These are phyloP conservation scores for Pseudogymnoascus pannorum DNA, from an alignment of 2,329 filamentous ascomycete genomes.

Conservation along the genomic window DNA sequence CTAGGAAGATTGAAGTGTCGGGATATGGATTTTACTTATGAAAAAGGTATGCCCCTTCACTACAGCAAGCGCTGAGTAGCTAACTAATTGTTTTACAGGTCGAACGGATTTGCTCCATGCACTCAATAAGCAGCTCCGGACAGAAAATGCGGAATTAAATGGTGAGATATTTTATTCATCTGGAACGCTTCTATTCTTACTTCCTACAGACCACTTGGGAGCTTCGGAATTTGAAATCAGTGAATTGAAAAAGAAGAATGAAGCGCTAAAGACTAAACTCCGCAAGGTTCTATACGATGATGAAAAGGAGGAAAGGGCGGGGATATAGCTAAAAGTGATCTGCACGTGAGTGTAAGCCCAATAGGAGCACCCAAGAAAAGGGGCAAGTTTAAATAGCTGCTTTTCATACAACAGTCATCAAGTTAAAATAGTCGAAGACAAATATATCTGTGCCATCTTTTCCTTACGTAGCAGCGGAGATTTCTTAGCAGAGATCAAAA, in stretches of 20 bases:
- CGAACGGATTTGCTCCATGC: not conserved
- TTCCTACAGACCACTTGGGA: not conserved
- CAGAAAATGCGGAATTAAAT: not conserved
- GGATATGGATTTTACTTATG: not conserved
- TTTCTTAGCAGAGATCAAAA: too few relatives aligned
- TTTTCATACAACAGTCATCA: not conserved
- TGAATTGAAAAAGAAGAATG: not conserved
- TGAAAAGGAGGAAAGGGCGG: not conserved
- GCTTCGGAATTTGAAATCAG: not conserved
- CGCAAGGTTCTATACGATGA: not conserved
- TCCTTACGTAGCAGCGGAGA: not conserved
- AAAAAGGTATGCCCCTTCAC: not conserved
- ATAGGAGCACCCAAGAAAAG: not conserved
- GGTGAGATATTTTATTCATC: not conserved
- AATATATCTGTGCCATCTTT: not conserved
- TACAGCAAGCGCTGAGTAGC: not conserved
- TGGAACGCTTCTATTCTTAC: not conserved
- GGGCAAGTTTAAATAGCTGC: not conserved
- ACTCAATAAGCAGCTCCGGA: not conserved
- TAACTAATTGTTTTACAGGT: not conserved
- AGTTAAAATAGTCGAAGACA: not conserved
- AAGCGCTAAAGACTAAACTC: not conserved
- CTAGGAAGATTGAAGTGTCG: not conserved
- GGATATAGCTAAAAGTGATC: not conserved
- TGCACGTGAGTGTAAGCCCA: not conserved